These are phyloP conservation scores for Raffaelea arxii DNA, from an alignment of 2,329 filamentous ascomycete species.

Conservation along the genomic window DNA sequence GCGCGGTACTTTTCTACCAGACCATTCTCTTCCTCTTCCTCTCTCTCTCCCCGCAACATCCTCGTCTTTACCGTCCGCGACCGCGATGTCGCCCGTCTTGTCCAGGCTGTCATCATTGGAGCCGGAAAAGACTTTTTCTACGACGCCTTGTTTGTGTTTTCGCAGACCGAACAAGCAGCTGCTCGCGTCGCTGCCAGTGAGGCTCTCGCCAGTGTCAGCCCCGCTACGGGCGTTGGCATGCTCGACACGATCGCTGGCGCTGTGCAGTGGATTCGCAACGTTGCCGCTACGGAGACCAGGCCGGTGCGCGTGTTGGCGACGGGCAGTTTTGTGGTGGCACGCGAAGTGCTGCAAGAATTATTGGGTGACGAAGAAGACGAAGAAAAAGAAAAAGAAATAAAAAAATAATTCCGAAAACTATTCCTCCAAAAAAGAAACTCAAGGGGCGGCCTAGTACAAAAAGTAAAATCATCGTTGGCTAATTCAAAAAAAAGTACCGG, in stretches of 20 bases:
- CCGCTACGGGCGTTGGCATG: slow-evolving; percentile 20
- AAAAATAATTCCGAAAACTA: no score
- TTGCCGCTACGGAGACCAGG: slow-evolving; percentile 22
- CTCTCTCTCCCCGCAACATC: slow-evolving; percentile 26
- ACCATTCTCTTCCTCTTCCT: no score
- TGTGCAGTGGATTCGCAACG: slow-evolving; percentile 32
- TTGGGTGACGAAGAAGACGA: slow-evolving; percentile 7
- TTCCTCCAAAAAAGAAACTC: no score
- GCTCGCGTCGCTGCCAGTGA: not conserved
- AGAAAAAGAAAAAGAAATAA: no score
- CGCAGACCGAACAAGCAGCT: slow-evolving; percentile 3
- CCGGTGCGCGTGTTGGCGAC: slow-evolving; percentile 39
- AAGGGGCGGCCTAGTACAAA: no score
- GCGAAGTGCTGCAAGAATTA: slow-evolving; percentile 25
- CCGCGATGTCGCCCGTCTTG: slow-evolving; percentile 44
- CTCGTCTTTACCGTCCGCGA: slow-evolving; percentile 87
- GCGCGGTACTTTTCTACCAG: slow-evolving; percentile 72
- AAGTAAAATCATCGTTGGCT: no score
- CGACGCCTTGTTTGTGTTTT: slow-evolving; percentile 11
- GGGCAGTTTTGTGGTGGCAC: slow-evolving; percentile 38
- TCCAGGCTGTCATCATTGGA: slow-evolving; percentile 33
- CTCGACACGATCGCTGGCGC: slow-evolving; percentile 47
- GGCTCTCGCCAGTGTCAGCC: slow-evolving; percentile 3
- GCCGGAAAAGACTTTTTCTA: slow-evolving; percentile 26
- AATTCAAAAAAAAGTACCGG: no score